Percentiles rank a stretch among this genome's conserved stretches.
Conservation (phyloP, 2,329 filamentous ascomycete genomes). For the Zasmidium angulare region DNA sequence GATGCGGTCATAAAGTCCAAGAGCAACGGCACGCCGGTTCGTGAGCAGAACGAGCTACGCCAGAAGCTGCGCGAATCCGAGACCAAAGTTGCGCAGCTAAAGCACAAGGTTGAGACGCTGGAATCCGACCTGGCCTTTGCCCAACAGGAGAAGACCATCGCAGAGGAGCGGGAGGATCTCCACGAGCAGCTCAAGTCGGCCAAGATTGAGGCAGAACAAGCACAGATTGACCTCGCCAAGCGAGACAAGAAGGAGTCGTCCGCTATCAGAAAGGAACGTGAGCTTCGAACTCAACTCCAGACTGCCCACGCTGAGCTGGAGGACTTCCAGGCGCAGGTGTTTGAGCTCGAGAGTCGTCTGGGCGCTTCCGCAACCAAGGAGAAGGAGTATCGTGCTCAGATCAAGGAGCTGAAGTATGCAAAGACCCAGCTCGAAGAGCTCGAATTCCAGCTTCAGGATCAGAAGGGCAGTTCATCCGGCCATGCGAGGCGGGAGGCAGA, state of each 20-base stretch:
- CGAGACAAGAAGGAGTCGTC: conserved; percentile 65
- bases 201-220: conserved; percentile 52
- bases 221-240: conserved; percentile 71
- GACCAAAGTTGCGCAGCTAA: conserved; percentile 42
- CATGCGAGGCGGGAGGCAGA: conserved; percentile 41
- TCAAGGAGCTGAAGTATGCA: conserved; percentile 33
- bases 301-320: conserved; percentile 48
- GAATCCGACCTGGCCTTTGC: conserved; percentile 59
- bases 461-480: conserved; percentile 35
- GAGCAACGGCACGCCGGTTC: conserved; percentile 30
- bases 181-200: conserved; percentile 62
- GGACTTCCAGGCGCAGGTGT: conserved; percentile 59
- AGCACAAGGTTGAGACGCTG: conserved; percentile 56
- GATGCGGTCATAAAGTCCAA: conserved; percentile 29
- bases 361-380: conserved; percentile 33
- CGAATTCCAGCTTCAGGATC: conserved; percentile 50
- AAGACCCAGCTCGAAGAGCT: conserved; percentile 35
- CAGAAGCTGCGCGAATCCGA: conserved; percentile 37
- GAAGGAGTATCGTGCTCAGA: conserved; percentile 38
- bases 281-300: conserved; percentile 67
- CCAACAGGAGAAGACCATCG: conserved; percentile 50
- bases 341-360: conserved; percentile 32
- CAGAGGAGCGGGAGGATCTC: conserved; percentile 60
- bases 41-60: conserved; percentile 36
- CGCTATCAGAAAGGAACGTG: conserved; percentile 56